phyloP scores from a whole-genome alignment of 768 basidiomycete genomes.

The Phylloporus sp. region DNA sequence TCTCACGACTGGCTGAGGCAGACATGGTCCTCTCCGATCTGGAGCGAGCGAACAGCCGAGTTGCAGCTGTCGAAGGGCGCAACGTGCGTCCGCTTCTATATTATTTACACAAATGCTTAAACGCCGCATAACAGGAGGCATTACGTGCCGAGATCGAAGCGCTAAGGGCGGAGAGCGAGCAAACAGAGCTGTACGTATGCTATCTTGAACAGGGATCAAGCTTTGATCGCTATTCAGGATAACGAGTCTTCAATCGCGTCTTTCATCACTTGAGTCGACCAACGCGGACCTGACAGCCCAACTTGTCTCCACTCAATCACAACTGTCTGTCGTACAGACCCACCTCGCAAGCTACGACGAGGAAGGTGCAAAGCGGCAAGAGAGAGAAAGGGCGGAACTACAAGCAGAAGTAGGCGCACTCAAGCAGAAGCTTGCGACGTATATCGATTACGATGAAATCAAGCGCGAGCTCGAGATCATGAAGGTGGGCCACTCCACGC shows the following conservation, averaged over 20 bases:
- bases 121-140: slow-evolving; percentile 57
- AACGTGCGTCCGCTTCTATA: slow-evolving; percentile 52
- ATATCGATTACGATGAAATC: slow-evolving; percentile 90
- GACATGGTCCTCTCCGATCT: slow-evolving; percentile 95
- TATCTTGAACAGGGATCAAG: not conserved
- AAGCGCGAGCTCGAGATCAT: slow-evolving; percentile 98
- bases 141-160: slow-evolving; percentile 92
- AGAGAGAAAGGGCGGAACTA: slow-evolving; percentile 33
- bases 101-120: not conserved
- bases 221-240: slow-evolving; percentile 12
- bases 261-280: slow-evolving; percentile 68
- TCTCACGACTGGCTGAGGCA: slow-evolving; percentile 84
- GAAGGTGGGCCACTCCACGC: slow-evolving; percentile 57
- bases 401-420: slow-evolving; percentile 63
- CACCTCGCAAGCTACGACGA: slow-evolving; percentile 17
- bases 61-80: slow-evolving; percentile 86
- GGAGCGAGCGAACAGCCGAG: slow-evolving; percentile 90
- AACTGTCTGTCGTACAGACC: slow-evolving; percentile 13
- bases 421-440: slow-evolving; percentile 63
- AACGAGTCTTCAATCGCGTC: slow-evolving; percentile 56
- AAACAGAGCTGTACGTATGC: slow-evolving; percentile 57
- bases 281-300: slow-evolving; percentile 15
- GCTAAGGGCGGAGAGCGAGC: slow-evolving; percentile 72
- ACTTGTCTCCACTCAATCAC: slow-evolving; percentile 16
- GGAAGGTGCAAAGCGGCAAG: slow-evolving; percentile 14